Base-by-base conservation (phyloP, 2,329 filamentous ascomycete genomes). In the Calonectria pauciramosa region DNA sequence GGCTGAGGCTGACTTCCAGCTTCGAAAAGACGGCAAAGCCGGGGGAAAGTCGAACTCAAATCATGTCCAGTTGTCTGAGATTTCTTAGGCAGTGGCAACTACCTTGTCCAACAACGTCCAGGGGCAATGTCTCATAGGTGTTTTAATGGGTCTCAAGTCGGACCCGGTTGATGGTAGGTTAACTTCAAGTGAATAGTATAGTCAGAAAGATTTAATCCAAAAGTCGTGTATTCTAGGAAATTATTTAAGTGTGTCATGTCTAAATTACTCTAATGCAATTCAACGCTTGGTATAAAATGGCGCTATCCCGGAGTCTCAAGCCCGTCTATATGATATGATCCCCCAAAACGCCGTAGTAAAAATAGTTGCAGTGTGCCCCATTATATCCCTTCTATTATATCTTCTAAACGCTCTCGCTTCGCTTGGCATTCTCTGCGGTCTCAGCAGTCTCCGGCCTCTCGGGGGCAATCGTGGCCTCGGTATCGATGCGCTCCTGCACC, bases 1-100 rank as follows among this genome's bases (percentile, higher is more conserved):
- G 76, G 44, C 38, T 11, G 73, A 77, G 26, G 76, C 76, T 5
- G 34, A 78, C 60, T 78, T 78, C 63, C 73, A 82, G 47, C 74
- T 77, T 49, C 67, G 65, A 23, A 75, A 74, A 26, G 47, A 51
- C 3, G 36, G 47, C 11, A 70, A 74, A 8, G 38, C 23, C 2
- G 6, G 14, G 11, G 56, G 26, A 7, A 44, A 63, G 8, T 16
- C 38, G 1, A 13, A 18, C 5, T 11, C 34, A 4, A 26, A 18
- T 20, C 11, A 28, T 7, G 26, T 18, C 16, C 36, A 63, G 18
- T 5, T 23, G 23, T 16, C n/a, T 5, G 23, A 63, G 14, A 59
- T 23, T 1, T 60, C n/a, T 5, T 20, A 26, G n/a, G 20, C 8
- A 18, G 36, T 20, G 23, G 6, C 8, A 23, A 47, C 4, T 10